Percentiles rank a stretch among this genome's conserved stretches.
phyloP scores from a whole-genome alignment of 345 rosid genomes.

The Gossypium raimondii region DNA sequence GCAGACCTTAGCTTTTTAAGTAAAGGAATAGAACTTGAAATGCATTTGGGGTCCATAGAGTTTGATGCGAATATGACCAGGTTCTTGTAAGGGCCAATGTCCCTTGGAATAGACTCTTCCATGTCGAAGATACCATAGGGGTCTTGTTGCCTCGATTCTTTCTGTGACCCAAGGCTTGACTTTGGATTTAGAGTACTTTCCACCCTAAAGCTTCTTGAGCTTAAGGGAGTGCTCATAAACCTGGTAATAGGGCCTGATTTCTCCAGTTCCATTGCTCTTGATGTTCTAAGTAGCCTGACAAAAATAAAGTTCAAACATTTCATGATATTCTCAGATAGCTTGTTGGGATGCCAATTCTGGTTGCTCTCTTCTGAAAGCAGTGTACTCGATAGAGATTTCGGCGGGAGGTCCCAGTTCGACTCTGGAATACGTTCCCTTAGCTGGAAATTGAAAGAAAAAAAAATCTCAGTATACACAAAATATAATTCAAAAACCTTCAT shows the following conservation, averaged over 20 bases:
- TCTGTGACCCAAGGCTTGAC: constrained; percentile 38
- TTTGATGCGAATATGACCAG: constrained; percentile 70
- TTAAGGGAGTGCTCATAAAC: constrained; percentile 44
- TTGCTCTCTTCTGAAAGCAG: constrained; percentile 52
- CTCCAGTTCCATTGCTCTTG: constrained; percentile 79
- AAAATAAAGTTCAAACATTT: constrained; percentile 75
- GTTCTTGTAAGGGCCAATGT: constrained; percentile 87
- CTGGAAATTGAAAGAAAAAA: constrained; percentile 24
- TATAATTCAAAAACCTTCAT: neutral
- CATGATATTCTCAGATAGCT: constrained; percentile 80
- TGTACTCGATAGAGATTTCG: constrained; percentile 50
- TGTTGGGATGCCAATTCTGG: constrained; percentile 75
- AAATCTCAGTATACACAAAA: neutral
- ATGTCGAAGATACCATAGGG: constrained; percentile 72
- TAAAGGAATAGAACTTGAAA: constrained; percentile 71
- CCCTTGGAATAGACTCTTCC: constrained; percentile 81
- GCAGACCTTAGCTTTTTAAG: constrained; percentile 66
- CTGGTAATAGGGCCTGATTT: constrained; percentile 64
- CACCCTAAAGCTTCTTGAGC: constrained; percentile 72
- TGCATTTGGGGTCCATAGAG: constrained; percentile 81
- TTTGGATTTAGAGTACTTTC: constrained; percentile 49
- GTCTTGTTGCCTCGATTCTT: constrained; percentile 81
- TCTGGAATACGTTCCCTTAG: constrained; percentile 54
- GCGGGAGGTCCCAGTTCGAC: constrained; percentile 38
- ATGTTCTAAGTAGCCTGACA: constrained; percentile 73